A percentile compares a stretch with the other conserved stretches of the same genome.
Conservation (phyloP, 2,329 filamentous ascomycete genomes). For the Phoma herbarum region DNA sequence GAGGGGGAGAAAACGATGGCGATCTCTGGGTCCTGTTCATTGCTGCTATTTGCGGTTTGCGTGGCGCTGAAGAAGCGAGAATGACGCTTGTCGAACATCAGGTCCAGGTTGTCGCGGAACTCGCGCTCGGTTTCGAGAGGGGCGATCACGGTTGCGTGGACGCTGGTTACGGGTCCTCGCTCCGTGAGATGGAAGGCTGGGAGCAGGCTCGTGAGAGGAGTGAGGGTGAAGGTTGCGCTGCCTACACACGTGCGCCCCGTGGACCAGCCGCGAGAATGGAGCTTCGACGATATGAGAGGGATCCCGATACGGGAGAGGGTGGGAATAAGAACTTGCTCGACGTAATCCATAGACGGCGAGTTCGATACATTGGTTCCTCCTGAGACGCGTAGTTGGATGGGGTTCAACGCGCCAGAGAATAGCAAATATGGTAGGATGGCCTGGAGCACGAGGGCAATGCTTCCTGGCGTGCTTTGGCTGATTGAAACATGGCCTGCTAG, state of each 20-base stretch:
- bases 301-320: constrained; percentile 62
- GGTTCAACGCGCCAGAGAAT: constrained; percentile 43
- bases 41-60: too few species aligned
- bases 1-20: constrained; percentile 54
- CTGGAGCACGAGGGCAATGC: constrained; percentile 65
- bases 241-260: constrained; percentile 58
- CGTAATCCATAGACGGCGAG: constrained; percentile 65
- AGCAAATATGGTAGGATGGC: constrained; percentile 67
- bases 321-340: constrained; percentile 64
- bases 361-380: constrained; percentile 67
- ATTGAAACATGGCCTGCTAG: constrained; percentile 45
- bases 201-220: constrained; percentile 49
- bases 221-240: constrained; percentile 59
- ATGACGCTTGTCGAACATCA: constrained; percentile 33
- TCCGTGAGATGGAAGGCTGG: constrained; percentile 49
- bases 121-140: constrained; percentile 44
- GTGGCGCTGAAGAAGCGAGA: constrained; percentile 31
- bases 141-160: constrained; percentile 53
- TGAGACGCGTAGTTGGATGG: constrained; percentile 56
- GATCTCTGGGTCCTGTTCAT: constrained; percentile 16
- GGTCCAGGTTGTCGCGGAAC: constrained; percentile 38
- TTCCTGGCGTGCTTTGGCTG: constrained; percentile 57
- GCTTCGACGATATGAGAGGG: constrained; percentile 53
- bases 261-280: constrained; percentile 64
- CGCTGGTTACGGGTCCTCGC: constrained; percentile 36